Conservation (phyloP, 768 basidiomycete species). For the Lentinula sp. region DNA sequence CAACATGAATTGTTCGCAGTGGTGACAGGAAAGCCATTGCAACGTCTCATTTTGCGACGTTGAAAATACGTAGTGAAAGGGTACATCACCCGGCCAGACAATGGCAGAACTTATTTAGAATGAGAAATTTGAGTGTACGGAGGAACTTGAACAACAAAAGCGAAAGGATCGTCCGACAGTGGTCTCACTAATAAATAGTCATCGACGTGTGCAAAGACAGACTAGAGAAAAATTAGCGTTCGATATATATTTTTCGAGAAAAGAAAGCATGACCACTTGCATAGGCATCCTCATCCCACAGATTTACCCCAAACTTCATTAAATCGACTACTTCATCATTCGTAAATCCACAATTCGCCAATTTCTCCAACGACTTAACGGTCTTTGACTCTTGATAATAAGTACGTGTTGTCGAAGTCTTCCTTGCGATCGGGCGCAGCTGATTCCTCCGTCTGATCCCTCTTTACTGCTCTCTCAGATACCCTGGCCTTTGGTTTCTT, state of each 20-base stretch:
- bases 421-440: not conserved
- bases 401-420: not conserved
- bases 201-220: not conserved
- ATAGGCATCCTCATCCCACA: not conserved
- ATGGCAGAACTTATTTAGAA: too few species aligned
- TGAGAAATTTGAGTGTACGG: too few species aligned
- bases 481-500: not conserved
- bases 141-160: too few species aligned
- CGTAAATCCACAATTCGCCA: not conserved
- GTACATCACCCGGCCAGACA: too few species aligned
- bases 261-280: not conserved
- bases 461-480: not conserved
- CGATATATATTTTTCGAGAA: not conserved
- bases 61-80: too few species aligned
- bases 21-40: too few species aligned
- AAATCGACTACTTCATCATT: not conserved
- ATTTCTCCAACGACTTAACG: not conserved
- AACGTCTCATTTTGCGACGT: too few species aligned
- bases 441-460: not conserved
- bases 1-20: too few species aligned
- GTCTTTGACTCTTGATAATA: not conserved
- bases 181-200: not conserved
- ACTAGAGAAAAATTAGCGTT: not conserved
- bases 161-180: too few species aligned
- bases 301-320: not conserved